Conservation (phyloP, 2,329 filamentous ascomycete genomes). For the Thelonectria olida region DNA sequence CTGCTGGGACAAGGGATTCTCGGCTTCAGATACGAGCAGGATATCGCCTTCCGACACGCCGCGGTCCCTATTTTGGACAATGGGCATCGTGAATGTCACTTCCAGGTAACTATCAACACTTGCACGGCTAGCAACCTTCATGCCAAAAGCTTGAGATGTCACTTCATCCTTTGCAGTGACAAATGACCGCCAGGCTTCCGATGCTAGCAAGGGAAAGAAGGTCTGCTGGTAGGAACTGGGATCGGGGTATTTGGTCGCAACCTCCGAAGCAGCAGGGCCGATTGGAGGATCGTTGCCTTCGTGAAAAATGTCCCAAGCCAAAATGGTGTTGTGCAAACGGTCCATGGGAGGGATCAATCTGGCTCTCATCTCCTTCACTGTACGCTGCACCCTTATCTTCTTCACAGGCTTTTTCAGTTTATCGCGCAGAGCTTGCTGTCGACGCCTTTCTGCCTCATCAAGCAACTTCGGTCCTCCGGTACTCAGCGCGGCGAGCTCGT, state of each 20-base stretch:
- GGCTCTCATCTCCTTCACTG: constrained; percentile 92
- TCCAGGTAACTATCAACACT: constrained; percentile 94
- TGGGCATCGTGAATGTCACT: constrained; percentile 83
- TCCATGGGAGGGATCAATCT: constrained; percentile 90
- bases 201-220: constrained; percentile 88
- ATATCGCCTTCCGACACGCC: constrained; percentile 86
- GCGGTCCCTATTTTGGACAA: constrained; percentile 74
- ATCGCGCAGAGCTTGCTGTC: constrained; percentile 59
- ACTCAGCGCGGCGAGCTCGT: constrained; percentile 57
- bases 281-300: constrained; percentile 85
- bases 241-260: constrained; percentile 80
- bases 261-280: constrained; percentile 75
- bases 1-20: constrained; percentile 73
- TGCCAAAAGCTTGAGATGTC: constrained; percentile 80
- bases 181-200: constrained; percentile 96
- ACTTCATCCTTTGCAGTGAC: constrained; percentile 89
- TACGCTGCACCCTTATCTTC: constrained; percentile 82
- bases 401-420: constrained; percentile 78
- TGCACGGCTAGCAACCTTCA: constrained; percentile 87
- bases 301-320: constrained; percentile 96
- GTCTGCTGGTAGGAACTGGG: constrained; percentile 85
- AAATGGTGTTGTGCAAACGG: constrained; percentile 82
- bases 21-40: constrained; percentile 80
- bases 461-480: constrained; percentile 58
- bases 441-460: constrained; percentile 56